Conservation (phyloP, 345 rosid genomes). For the Pistacia vera region DNA sequence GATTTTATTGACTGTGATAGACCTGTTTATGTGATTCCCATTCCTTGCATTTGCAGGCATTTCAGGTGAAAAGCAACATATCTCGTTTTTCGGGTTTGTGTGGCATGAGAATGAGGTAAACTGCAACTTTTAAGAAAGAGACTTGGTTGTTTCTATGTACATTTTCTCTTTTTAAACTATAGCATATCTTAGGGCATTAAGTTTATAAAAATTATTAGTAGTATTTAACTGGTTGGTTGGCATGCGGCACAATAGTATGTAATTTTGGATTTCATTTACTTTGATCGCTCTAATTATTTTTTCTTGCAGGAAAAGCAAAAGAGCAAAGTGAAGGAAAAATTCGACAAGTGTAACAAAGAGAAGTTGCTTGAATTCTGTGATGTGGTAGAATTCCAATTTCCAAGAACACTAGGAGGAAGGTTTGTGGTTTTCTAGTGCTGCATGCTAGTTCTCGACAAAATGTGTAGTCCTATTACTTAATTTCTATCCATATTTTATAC, state of each 20-base stretch:
- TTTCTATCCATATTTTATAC: not conserved
- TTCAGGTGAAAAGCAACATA: constrained; percentile 78
- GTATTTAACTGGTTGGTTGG: constrained; percentile 1
- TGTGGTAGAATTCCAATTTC: constrained; percentile 67
- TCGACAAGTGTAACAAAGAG: constrained; percentile 88
- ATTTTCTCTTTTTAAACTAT: not conserved
- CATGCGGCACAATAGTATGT: not conserved
- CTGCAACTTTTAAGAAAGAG: not conserved
- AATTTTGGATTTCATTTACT: not conserved
- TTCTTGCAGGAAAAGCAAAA: constrained; percentile 77
- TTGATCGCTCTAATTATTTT: not conserved
- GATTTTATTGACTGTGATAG: constrained; percentile 1
- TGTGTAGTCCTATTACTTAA: not conserved
- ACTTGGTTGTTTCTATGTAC: not conserved
- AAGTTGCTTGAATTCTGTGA: constrained; percentile 83
- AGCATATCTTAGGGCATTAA: constrained; percentile 3
- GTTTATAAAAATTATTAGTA: not conserved
- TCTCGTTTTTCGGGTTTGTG: constrained; percentile 87
- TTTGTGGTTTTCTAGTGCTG: constrained; percentile 23
- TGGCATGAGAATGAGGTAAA: constrained; percentile 92
- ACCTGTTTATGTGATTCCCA: constrained; percentile 22
- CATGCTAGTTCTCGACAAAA: not conserved
- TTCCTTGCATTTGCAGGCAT: constrained; percentile 65
- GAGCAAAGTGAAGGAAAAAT: constrained; percentile 71
- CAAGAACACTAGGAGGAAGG: constrained; percentile 79